phyloP scores from a whole-genome alignment of 129 eudicot species.

The Gnaphalium uliginosum region DNA sequence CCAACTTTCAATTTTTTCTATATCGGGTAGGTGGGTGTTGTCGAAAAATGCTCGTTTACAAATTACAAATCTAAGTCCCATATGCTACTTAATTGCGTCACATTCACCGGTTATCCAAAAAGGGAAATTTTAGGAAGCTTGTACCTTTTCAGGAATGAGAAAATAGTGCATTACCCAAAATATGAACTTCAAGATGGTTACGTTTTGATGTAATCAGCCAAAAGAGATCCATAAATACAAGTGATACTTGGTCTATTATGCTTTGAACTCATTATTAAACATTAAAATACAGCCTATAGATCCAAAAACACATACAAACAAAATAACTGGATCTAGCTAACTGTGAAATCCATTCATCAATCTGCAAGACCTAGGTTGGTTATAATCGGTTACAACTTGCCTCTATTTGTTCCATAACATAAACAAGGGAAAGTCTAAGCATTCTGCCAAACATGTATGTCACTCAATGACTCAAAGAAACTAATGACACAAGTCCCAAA shows the following conservation, averaged over 20 bases:
- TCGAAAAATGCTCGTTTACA: background rate
- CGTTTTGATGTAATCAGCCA: background rate
- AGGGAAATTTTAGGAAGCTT: no score
- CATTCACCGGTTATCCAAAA: no score
- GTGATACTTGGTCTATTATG: background rate
- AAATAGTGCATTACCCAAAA: background rate
- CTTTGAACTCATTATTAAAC: no score
- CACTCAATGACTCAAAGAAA: background rate
- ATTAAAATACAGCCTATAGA: background rate
- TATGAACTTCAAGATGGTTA: background rate
- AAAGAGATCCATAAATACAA: no score
- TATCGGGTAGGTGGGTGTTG: background rate
- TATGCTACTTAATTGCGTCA: no score
- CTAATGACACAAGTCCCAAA: background rate
- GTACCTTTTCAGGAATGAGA: background rate
- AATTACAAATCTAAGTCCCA: no score
- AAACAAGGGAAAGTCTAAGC: background rate
- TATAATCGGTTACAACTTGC: background rate
- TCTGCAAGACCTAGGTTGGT: background rate
- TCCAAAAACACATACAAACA: background rate
- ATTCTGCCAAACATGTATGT: background rate
- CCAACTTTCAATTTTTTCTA: background rate
- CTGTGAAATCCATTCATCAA: background rate
- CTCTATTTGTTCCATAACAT: background rate
- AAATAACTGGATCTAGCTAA: background rate